Evolutionary conservation across 192 early-diverging fungal species (phyloP).

Genomic region (Coemansia sp.): DNA sequence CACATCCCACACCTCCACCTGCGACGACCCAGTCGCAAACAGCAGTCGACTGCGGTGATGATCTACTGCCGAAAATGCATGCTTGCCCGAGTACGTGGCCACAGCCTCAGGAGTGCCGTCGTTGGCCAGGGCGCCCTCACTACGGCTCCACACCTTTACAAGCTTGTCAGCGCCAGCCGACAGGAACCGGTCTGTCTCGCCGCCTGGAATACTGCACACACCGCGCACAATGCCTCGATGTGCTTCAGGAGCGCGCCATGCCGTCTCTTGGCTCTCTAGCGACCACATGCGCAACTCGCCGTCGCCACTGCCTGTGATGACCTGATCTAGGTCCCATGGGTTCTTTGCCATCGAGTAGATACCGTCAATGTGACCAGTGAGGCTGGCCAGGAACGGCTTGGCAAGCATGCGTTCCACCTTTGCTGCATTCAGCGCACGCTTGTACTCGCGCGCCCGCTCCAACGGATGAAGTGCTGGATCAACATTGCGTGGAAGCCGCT

Average conservation of each 20-base stretch:
- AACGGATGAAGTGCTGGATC: constrained; percentile 92
- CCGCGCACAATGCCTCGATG: constrained; percentile 91
- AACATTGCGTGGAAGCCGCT: constrained; percentile 83
- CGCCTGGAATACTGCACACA: constrained; percentile 67
- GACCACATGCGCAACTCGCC: constrained; percentile 95
- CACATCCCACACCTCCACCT: constrained; percentile 95
- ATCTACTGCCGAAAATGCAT: constrained; percentile 81
- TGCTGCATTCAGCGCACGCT: constrained; percentile 87
- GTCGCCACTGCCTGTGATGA: constrained; percentile 91
- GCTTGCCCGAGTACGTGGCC: constrained; percentile 76
- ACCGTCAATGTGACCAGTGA: constrained; percentile 92
- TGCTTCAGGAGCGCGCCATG: constrained; percentile 69
- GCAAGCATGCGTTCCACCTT: constrained; percentile 96
- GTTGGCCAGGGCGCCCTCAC: constrained; percentile 33
- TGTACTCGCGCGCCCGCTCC: constrained; percentile 93
- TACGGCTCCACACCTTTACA: constrained; percentile 88
- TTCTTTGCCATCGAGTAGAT: constrained; percentile 96
- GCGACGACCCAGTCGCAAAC: constrained; percentile 88
- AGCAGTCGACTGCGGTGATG: constrained; percentile 82
- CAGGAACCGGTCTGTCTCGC: constrained; percentile 66
- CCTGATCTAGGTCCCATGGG: constrained; percentile 76
- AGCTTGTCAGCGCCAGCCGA: constrained; percentile 94
- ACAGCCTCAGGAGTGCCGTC: constrained; percentile 57
- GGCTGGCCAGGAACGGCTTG: constrained; percentile 90
- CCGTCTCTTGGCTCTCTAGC: constrained; percentile 70